Percentiles rank a stretch among this genome's conserved stretches.
phyloP scores from a whole-genome alignment of 768 basidiomycete genomes.

The Phaffia australis region DNA sequence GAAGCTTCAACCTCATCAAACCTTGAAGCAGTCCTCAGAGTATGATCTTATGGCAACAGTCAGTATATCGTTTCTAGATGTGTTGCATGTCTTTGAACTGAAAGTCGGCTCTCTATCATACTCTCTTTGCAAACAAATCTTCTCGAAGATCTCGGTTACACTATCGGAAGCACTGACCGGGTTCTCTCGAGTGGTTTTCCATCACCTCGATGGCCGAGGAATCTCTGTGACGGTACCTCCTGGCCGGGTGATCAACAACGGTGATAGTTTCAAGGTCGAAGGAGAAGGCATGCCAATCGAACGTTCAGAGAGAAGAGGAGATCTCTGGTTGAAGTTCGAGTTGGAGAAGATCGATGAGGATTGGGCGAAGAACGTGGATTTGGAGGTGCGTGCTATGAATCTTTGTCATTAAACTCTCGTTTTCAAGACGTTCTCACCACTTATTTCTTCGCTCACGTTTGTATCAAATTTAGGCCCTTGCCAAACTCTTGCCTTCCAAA shows the following conservation, averaged over 20 bases:
- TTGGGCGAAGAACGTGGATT: slow-evolving; percentile 61
- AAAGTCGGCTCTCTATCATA: background rate
- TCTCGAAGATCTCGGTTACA: slow-evolving; percentile 53
- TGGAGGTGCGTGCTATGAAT: slow-evolving; percentile 24
- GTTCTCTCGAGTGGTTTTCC: slow-evolving; percentile 81
- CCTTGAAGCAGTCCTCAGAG: slow-evolving; percentile 59
- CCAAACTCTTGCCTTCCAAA: slow-evolving; percentile 61
- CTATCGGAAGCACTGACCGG: slow-evolving; percentile 89
- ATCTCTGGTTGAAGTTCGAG: slow-evolving; percentile 68
- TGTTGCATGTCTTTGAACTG: background rate
- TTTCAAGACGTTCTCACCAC: background rate
- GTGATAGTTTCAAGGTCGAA: slow-evolving; percentile 50
- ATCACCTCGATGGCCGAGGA: slow-evolving; percentile 89
- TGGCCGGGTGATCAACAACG: slow-evolving; percentile 43
- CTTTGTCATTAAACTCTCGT: background rate
- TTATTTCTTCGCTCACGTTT: slow-evolving; percentile 10
- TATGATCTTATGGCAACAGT: slow-evolving; percentile 64
- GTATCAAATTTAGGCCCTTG: slow-evolving; percentile 48
- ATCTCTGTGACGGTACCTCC: slow-evolving; percentile 63
- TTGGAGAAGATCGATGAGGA: slow-evolving; percentile 52
- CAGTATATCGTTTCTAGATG: background rate
- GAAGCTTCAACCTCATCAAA: slow-evolving; percentile 54
- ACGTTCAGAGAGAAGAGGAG: slow-evolving; percentile 54
- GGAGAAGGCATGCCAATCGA: slow-evolving; percentile 77
- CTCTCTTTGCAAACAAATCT: background rate